Evolutionary conservation across 331 rosid genomes (phyloP), one percentile per base, ranked within the genome.

Genomic region (Dryas integrifolia): DNA sequence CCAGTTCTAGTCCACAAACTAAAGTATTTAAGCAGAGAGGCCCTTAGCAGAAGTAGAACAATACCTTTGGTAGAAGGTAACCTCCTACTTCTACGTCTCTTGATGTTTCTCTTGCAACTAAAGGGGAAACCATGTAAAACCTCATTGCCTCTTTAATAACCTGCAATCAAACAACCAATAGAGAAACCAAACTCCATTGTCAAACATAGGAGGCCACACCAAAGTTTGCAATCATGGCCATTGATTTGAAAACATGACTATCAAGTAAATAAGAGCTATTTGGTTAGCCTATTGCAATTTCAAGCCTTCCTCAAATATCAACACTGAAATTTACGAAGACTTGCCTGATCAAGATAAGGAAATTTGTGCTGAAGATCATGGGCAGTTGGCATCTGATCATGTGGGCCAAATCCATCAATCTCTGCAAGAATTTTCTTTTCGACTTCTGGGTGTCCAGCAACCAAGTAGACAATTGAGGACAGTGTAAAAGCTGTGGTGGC

Each of bases 111-210:
- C 99, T 87, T 8, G 98, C 99, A 79, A 95, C 88, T 64, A 95
- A 76, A 18, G 99, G 99, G 24, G 99, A 95, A 63, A 86, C 98
- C 6, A 79, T 58, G 84, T 85, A 91, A 77, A 61, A 84, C 65
- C 98, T 88, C 98, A 92, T 95, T 8, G 97, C 81, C 79, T 92
- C 99, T 75, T 92, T 95, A 67, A 95, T 81, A 79, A 92, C 93
- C 99, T 94, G 88, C 86, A 71, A 40, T 61, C 14, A 3, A 60
- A 75, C 35, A 58, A 46, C 49, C 58, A 5, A 63, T 38, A 13
- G 24, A 5, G 8, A 13, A 74, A 57, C 40, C 30, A 50, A 71
- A 52, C 39, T 45, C 30, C 51, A 44, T 24, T 30, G 35, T 30
- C 35, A 30, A 0, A 30, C 35, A 30, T 30, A 30, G 35, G 35